Evolutionary conservation across 805 yeast genomes (phyloP).

Genomic region (Wickerhamomyces bisporus): DNA sequence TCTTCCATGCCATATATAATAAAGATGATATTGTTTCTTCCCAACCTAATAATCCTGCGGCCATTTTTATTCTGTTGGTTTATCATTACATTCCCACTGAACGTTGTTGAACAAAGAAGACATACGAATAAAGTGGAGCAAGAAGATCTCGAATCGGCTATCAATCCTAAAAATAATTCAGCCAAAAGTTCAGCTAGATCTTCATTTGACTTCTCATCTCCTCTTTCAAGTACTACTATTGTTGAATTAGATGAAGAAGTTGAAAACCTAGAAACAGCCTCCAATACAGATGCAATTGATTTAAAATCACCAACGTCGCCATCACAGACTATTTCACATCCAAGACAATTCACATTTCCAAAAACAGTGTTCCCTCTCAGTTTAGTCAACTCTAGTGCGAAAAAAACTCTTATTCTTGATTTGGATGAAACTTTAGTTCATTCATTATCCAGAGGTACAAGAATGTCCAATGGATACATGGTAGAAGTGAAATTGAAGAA

Average conservation of each 20-base stretch:
- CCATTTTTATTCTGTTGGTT: conserved; percentile 48
- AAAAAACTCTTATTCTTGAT: conserved; percentile 78
- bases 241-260: conserved; percentile 21
- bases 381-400: conserved; percentile 32
- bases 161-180: not conserved
- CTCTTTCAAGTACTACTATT: conserved; percentile 9
- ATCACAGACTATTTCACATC: conserved; percentile 11
- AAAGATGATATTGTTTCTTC: conserved; percentile 37
- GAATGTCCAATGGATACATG: conserved; percentile 50
- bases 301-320: conserved; percentile 23
- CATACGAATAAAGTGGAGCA: not conserved
- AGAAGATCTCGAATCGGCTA: not conserved
- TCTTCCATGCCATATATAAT: conserved; percentile 18
- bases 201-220: conserved; percentile 1
- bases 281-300: conserved; percentile 9
- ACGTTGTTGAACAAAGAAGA: conserved; percentile 30
- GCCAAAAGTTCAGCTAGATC: not conserved
- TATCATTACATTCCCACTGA: conserved; percentile 52
- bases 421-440: conserved; percentile 94
- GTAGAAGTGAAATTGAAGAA: conserved; percentile 73
- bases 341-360: conserved; percentile 27
- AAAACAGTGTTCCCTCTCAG: conserved; percentile 38
- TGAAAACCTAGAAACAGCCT: conserved; percentile 8
- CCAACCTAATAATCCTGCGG: conserved; percentile 43
- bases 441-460: conserved; percentile 63